Evolutionary conservation across 2,329 filamentous ascomycete genomes (phyloP).

Genomic region (Diplodia intermedia): DNA sequence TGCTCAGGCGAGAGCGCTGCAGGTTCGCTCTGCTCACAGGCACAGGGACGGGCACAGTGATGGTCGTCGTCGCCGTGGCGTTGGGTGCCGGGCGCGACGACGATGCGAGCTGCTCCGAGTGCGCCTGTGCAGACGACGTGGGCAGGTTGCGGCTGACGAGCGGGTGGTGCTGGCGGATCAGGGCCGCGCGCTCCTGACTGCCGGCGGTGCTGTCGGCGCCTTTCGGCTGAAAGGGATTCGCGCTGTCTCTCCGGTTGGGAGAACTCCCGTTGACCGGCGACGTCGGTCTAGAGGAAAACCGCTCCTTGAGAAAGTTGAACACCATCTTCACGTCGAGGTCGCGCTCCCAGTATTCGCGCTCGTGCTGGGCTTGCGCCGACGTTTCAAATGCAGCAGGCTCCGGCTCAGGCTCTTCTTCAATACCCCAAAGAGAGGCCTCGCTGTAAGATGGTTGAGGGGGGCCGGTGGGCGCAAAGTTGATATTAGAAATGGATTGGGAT

Average conservation of each 20-base stretch:
- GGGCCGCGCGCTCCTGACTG: slow-evolving; percentile 66
- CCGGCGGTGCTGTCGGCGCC: slow-evolving; percentile 21
- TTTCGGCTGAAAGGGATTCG: slow-evolving; percentile 16
- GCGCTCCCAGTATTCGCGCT: slow-evolving; percentile 87
- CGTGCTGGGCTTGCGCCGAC: slow-evolving; percentile 43
- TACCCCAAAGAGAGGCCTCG: slow-evolving; percentile 69
- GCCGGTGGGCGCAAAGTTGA: slow-evolving; percentile 60
- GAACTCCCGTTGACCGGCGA: slow-evolving; percentile 40
- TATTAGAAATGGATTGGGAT: slow-evolving; percentile 38
- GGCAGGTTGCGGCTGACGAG: slow-evolving; percentile 66
- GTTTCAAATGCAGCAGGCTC: slow-evolving; percentile 54
- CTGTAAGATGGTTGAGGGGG: slow-evolving; percentile 44
- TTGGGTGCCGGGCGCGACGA: slow-evolving; percentile 37
- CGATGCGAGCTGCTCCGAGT: slow-evolving; percentile 12
- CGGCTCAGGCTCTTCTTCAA: slow-evolving; percentile 64
- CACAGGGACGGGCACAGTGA: slow-evolving; percentile 36
- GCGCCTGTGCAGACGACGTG: slow-evolving; percentile 1
- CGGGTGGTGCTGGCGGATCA: slow-evolving; percentile 88
- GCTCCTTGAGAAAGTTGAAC: slow-evolving; percentile 68
- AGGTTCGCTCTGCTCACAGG: slow-evolving; percentile 34
- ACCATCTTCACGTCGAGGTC: slow-evolving; percentile 91
- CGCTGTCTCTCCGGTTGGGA: slow-evolving; percentile 34
- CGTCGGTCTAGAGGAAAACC: slow-evolving; percentile 45
- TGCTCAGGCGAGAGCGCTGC: slow-evolving; percentile 24
- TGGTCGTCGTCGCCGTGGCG: slow-evolving; percentile 32